phyloP scores from a whole-genome alignment of 805 yeast species.

The Zygosaccharomyces bailii region DNA sequence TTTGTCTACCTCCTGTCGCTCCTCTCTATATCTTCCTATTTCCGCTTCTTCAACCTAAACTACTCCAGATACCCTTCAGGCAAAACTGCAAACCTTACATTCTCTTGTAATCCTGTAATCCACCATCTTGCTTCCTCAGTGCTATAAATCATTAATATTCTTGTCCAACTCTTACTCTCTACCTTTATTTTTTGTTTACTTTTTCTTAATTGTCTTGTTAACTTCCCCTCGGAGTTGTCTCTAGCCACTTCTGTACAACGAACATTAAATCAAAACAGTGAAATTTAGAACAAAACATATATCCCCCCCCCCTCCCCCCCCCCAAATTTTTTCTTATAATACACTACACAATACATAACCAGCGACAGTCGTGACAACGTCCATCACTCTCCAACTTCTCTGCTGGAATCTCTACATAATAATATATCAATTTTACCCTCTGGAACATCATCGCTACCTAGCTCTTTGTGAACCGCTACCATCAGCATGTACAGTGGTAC shows the following conservation, averaged over 20 bases:
- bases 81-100: not conserved
- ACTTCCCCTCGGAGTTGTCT: no score
- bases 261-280: not conserved
- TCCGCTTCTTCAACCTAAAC: not conserved
- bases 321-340: no score
- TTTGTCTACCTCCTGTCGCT: no score
- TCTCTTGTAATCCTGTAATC: no score
- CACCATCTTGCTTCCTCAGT: no score
- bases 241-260: not conserved
- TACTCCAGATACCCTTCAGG: not conserved
- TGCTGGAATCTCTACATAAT: conserved; percentile 4
- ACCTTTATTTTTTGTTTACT: not conserved
- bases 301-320: no score
- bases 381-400: conserved; percentile 6
- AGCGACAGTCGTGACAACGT: not conserved
- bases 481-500: conserved; percentile 5
- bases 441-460: conserved; percentile 4
- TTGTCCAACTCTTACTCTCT: not conserved
- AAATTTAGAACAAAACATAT: not conserved
- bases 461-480: no score
- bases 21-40: not conserved
- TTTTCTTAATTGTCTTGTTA: no score
- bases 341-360: not conserved
- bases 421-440: conserved; percentile 3
- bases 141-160: no score